A percentile compares a stretch with the other conserved stretches of the same genome.
Evolutionary conservation across 371 early-diverging fungal species (phyloP).

Genomic region (Circinella minor): DNA sequence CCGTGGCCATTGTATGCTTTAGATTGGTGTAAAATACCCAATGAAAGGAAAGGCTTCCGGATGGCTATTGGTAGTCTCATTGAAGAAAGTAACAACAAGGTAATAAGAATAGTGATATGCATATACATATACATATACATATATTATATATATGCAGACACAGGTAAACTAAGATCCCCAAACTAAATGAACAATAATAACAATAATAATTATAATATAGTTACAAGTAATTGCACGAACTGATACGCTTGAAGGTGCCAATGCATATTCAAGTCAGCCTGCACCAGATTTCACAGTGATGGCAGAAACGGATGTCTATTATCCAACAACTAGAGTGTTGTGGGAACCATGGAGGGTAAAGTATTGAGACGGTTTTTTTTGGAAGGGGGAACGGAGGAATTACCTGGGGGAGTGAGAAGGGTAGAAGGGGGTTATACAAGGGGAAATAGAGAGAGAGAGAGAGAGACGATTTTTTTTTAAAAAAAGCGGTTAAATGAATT

Average conservation of each 20-base stretch:
- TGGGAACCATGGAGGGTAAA: constrained; percentile 80
- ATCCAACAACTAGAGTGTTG: constrained; percentile 83
- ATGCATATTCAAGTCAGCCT: constrained; percentile 22
- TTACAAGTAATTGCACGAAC: constrained; percentile 46
- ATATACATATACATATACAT: too few species aligned
- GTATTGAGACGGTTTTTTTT: neutral
- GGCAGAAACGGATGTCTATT: constrained; percentile 75
- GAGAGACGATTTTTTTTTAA: neutral
- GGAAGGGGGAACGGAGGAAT: neutral
- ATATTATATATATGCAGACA: too few species aligned
- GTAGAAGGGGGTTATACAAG: neutral
- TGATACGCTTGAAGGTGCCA: constrained; percentile 33
- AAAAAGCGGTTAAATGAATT: neutral
- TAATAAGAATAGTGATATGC: constrained; percentile 21
- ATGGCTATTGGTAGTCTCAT: constrained; percentile 81
- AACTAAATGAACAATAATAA: too few species aligned
- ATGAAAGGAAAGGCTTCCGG: constrained; percentile 64
- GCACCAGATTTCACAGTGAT: constrained; percentile 65
- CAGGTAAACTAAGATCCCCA: too few species aligned
- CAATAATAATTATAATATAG: neutral
- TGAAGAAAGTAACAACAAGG: constrained; percentile 77
- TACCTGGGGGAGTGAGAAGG: neutral
- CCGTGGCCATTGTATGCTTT: constrained; percentile 86
- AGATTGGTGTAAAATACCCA: constrained; percentile 74
- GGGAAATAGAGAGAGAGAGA: neutral